Evolutionary conservation across 106 monocot species (phyloP), one percentile per base, ranked within the genome.

Genomic region (Amphibolis antarctica): DNA sequence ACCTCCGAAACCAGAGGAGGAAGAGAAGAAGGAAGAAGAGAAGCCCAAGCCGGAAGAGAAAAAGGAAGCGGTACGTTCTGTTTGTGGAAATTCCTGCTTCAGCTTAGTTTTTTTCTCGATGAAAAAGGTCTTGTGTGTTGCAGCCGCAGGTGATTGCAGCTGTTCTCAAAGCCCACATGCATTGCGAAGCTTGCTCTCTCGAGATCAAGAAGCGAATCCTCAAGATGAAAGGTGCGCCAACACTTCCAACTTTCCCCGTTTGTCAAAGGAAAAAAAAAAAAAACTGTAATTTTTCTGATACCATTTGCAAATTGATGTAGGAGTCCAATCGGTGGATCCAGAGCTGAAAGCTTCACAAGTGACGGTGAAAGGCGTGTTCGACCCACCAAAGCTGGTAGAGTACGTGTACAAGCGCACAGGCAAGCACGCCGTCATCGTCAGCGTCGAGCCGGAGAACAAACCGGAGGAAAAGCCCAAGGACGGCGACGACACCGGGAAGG

Each of bases 151-250:
- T 79, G 71, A 65, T 82, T 18, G 58, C 80, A 12, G 89, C 74
- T 7, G 75, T 96, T 53, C 66, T 96, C 28, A 96, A 86, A 59
- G 86, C 84, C 27, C 83, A 84, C 62, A 96, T 96, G 94, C 94
- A 96, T 59, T 96, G 94, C 69, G 94, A 89, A 75, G 94, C 94
- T 28, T 96, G 94, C 53, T 75, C 86, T 1, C 81, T 84, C 49
- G 82, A 81, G 78, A 89, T 96, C 70, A 96, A 83, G 76, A 96
- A 80, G 56, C 69, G 86, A 75, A 96, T 96, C 28, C 75, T 84
- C 29, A 96, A 75, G 60, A 81, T 96, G 81, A 86, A 89, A 79
- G 94, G 94, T 96, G 59, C 13, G 1, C 11, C 12, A 31, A 11
- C 42, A 19, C 25, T 65, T 23, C 0, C 12, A 18, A 28, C 42